Evolutionary conservation across 331 rosid genomes (phyloP).

Genomic region (Quercus phellos): DNA sequence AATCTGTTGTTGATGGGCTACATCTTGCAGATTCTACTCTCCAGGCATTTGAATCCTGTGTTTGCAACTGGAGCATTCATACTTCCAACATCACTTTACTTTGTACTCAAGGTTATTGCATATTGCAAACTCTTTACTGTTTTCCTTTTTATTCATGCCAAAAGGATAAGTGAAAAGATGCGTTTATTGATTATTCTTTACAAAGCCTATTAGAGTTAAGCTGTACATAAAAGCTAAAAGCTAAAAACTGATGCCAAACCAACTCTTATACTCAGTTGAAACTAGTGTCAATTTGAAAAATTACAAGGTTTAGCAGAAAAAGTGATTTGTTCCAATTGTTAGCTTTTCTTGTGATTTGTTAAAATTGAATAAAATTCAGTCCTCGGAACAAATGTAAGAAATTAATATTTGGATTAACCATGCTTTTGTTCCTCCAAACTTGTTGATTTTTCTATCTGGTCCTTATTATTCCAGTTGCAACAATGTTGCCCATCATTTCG

Average conservation of each 20-base stretch:
- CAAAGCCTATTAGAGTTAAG: neutral
- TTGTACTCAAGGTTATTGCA: constrained; percentile 64
- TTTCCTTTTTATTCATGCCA: neutral
- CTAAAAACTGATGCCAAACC: no score
- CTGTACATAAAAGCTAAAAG: no score
- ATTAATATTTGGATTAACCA: neutral
- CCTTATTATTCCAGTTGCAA: no score
- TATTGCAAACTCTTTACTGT: constrained; percentile 1
- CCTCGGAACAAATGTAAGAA: neutral
- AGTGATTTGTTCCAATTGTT: neutral
- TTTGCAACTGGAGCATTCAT: constrained; percentile 88
- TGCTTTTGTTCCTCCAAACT: no score
- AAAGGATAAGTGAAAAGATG: neutral
- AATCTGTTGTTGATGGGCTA: constrained; percentile 16
- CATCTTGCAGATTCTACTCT: constrained; percentile 72
- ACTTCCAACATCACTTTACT: constrained; percentile 81
- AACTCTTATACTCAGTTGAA: neutral
- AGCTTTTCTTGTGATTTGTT: neutral
- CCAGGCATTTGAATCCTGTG: constrained; percentile 54
- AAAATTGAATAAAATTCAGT: neutral
- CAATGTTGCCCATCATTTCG: no score
- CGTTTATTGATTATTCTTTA: neutral
- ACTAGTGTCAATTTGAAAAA: neutral
- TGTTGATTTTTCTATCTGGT: no score
- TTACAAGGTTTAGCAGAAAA: neutral